Conservation (phyloP, 202 grass and related monocot genomes). For the Setaria viridis region DNA sequence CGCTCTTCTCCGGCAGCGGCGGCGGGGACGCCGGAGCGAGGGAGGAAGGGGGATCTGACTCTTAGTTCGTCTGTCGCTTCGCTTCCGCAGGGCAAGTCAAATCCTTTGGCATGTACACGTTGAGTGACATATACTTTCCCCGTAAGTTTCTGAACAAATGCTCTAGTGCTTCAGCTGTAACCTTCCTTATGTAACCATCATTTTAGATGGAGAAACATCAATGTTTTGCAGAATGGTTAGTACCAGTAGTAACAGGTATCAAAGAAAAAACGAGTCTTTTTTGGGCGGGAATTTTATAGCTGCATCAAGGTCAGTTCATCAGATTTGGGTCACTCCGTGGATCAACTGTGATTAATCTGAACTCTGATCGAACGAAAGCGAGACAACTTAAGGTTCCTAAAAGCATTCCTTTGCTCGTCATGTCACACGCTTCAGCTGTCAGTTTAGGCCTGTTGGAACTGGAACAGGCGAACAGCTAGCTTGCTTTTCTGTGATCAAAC, state of each 20-base stretch:
- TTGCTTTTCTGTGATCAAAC: too few species aligned
- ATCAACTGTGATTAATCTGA: not conserved
- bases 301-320: not conserved
- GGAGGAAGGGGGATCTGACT: not conserved
- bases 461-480: too few species aligned
- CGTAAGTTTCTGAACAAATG: not conserved
- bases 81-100: slow-evolving; percentile 48
- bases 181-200: not conserved
- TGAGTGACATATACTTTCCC: not conserved
- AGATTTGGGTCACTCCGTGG: not conserved
- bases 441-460: too few species aligned
- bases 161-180: not conserved
- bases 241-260: too few species aligned
- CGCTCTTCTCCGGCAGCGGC: not conserved
- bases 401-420: not conserved
- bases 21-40: not conserved
- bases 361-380: not conserved
- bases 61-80: not conserved
- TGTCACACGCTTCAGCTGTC: too few species aligned
- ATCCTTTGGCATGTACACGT: slow-evolving; percentile 47
- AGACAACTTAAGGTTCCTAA: not conserved
- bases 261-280: too few species aligned
- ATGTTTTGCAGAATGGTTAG: not conserved
- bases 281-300: not conserved
- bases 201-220: not conserved